Percentiles rank a stretch among this genome's conserved stretches.
These are phyloP conservation scores for Purpureocillium takamizusanense DNA, from an alignment of 2,329 filamentous ascomycete genomes.

Conservation along the genomic window DNA sequence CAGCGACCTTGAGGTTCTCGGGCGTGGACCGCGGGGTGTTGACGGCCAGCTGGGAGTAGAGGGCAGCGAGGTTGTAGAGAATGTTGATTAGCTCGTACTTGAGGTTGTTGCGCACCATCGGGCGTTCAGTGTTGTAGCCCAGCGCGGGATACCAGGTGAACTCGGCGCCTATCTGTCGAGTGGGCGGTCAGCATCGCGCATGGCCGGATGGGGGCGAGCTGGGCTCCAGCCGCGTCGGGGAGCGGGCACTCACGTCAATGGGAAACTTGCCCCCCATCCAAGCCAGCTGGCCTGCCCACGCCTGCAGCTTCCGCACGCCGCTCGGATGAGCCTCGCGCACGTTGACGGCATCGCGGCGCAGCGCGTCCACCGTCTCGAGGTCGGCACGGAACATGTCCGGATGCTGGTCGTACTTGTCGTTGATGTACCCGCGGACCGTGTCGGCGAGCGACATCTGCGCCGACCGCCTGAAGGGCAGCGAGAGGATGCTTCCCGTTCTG, in stretches of 20 bases:
- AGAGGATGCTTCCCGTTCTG: conserved; percentile 51
- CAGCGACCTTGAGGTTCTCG: conserved; percentile 79
- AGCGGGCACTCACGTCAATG: conserved; percentile 56
- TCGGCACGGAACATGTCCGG: conserved; percentile 93
- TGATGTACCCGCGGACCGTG: conserved; percentile 91
- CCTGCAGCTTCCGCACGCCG: conserved; percentile 79
- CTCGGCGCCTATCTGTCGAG: conserved; percentile 70
- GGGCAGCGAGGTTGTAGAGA: conserved; percentile 83
- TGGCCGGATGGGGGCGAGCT: too few species aligned
- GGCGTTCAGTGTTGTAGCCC: conserved; percentile 77
- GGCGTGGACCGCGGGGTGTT: conserved; percentile 67
- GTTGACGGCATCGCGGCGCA: conserved; percentile 80
- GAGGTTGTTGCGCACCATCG: conserved; percentile 56
- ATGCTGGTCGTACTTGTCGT: conserved; percentile 96
- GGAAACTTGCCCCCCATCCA: conserved; percentile 96
- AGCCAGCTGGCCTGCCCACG: conserved; percentile 84
- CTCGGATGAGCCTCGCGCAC: conserved; percentile 81
- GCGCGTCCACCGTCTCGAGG: conserved; percentile 69
- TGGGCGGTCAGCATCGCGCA: background rate
- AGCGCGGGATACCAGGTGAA: conserved; percentile 95
- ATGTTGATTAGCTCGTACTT: conserved; percentile 85
- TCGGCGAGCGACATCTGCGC: conserved; percentile 68
- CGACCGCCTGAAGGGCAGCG: conserved; percentile 82
- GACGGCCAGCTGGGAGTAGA: conserved; percentile 88
- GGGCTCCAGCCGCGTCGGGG: background rate